Base-by-base conservation (phyloP, 192 early-diverging fungal species). In the Coemansia sp. region DNA sequence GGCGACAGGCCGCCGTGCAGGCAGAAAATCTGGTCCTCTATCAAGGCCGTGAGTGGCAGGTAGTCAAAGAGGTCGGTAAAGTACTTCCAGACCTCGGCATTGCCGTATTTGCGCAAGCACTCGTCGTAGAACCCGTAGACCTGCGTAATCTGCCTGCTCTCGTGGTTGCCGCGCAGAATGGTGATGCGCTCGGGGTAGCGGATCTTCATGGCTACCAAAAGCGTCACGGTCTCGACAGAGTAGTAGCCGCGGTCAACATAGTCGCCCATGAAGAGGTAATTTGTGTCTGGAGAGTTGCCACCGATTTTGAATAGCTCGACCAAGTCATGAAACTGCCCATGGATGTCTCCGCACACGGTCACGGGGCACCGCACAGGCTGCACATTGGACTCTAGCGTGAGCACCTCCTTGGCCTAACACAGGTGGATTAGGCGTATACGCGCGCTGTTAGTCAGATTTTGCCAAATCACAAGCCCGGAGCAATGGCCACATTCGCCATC, bases 101-200 rank as follows among this genome's bases (percentile, higher is more conserved):
- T 94, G 43, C 97, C 97, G 76, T 97, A 99, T 77, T 99, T 99
- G 60, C 95, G 89, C 70, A 98, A 71, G 68, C 96, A 98, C 84
- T 99, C 97, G 84, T 97, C 96, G 75, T 98, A 98, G 82, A 99
- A 99, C 45, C 96, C 96, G 77, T 98, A 99, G 10, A 97, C 95
- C 85, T 98, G 95, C 3, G 97, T 99, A 62, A 99, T 98, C 85
- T 99, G 95, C 26, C 97, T 87, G 65, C 90, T 92, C 86, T 99
- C 97, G 73, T 99, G 97, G 84, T 99, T 99, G 35, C 97, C 97
- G 55, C 97, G 89, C 61, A 99, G 88, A 66, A 99, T 91, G 9
- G 95, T 97, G 68, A 99, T 92, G 43, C 92, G 86, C 75, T 94
- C 91, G 65, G 88, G 90, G 73, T 93, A 93, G 61, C 93, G 85